A percentile compares a stretch with the other conserved stretches of the same genome.
These are phyloP conservation scores for Calcarisporium arbuscula DNA, from an alignment of 2,329 filamentous ascomycete species.

Conservation along the genomic window DNA sequence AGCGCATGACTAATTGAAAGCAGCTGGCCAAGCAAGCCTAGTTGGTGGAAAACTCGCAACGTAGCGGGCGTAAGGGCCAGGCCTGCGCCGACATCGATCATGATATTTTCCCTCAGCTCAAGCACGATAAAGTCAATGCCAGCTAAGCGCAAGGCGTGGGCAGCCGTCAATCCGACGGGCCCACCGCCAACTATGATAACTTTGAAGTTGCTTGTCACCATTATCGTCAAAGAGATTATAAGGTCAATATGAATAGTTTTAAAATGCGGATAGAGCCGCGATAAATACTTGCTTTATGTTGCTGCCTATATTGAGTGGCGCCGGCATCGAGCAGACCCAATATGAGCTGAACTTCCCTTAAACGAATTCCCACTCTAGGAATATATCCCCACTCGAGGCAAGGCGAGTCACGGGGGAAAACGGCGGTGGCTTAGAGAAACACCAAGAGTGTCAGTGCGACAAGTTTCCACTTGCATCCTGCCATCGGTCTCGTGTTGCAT, in stretches of 20 bases:
- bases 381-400: no score
- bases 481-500: no score
- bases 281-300: no score
- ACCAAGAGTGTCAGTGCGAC: no score
- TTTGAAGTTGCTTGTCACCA: slow-evolving; percentile 8
- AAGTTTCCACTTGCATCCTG: no score
- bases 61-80: slow-evolving; percentile 23
- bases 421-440: no score
- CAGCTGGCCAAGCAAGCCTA: slow-evolving; percentile 20
- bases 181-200: slow-evolving; percentile 22
- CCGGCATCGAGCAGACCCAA: no score
- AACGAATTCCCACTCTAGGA: no score
- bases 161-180: slow-evolving; percentile 19
- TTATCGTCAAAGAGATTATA: background rate
- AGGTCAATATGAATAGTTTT: background rate
- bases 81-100: slow-evolving; percentile 23
- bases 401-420: no score
- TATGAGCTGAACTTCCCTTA: no score
- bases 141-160: slow-evolving; percentile 18
- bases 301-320: no score
- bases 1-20: slow-evolving; percentile 16
- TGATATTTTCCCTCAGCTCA: slow-evolving; percentile 21
- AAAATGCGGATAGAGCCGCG: no score
- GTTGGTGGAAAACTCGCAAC: slow-evolving; percentile 24
- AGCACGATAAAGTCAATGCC: slow-evolving; percentile 33